Base-by-base conservation (phyloP, 2,329 filamentous ascomycete species). In the Chlorencoelia australis region DNA sequence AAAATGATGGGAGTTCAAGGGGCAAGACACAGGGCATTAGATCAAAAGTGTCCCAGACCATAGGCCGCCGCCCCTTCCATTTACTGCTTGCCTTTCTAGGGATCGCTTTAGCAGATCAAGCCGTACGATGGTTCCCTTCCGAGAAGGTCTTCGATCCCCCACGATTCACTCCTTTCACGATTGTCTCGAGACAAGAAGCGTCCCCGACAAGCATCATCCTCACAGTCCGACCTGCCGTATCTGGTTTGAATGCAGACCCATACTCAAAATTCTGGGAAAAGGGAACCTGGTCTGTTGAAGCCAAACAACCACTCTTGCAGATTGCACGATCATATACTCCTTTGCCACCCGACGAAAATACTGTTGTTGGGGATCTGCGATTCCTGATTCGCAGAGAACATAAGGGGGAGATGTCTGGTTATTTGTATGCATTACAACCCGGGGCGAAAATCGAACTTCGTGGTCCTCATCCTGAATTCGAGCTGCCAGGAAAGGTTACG, bases 221-320 rank as follows among this genome's bases (percentile, higher is more conserved):
- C 47, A 80, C 76, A 7, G 59, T 88, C 17, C 60, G 60, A 17
- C 66, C 75, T 4, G 19, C 18, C n/a, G 3, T 9, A 27, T 2
- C 19, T 11, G 5, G 10, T 13, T 15, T 13, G 17, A 29, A 17
- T 9, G 6, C 11, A 5, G 45, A 45, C 61, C 45, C 43, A 46
- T 66, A 69, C 39, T 51, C 57, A 4, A 48, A 61, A 8, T 67
- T 66, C 16, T 79, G 75, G 73, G 59, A 60, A 28, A 67, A 73
- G 38, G 81, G 82, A 4, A 69, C 93, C 27, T 94, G 86, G 82
- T 87, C 81, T 44, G 80, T 96, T 21, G 82, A 95, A 64, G 77
- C 94, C 54, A 94, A 94, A 63, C 91, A 96, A 62, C 91, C 91
- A 2, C 79, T 94, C 57, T 63, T 96, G 39, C 88, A 95, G 61